A percentile compares a stretch with the other conserved stretches of the same genome.
Evolutionary conservation across 352 stramenopile species (phyloP).

Genomic region (Pythium apleroticum): DNA sequence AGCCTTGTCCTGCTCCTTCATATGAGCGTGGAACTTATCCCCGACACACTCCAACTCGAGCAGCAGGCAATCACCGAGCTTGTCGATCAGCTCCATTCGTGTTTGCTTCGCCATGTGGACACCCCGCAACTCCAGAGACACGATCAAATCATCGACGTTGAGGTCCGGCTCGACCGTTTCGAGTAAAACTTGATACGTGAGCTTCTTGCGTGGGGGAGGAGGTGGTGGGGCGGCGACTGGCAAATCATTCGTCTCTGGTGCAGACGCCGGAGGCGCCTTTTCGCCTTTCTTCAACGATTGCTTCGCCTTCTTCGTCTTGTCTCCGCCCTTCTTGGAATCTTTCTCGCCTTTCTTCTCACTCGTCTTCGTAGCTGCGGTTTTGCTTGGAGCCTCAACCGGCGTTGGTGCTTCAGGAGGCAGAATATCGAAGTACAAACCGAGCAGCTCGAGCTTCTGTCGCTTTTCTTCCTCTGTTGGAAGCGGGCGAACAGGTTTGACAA

Average conservation of each 20-base stretch:
- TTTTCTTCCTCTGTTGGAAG: constrained; percentile 49
- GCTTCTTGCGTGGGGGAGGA: not conserved
- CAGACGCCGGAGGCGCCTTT: not conserved
- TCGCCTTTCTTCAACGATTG: not conserved
- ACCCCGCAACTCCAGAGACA: constrained; percentile 61
- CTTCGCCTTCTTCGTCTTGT: not conserved
- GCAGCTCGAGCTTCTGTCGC: constrained; percentile 35
- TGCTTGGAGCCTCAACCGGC: not conserved
- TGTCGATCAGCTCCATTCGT: constrained; percentile 53
- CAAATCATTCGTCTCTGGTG: not conserved
- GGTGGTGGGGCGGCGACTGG: not conserved
- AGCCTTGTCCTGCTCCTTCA: constrained; percentile 70
- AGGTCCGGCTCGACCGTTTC: constrained; percentile 68
- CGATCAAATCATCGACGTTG: constrained; percentile 58
- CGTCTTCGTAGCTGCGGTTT: not conserved
- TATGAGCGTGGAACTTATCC: constrained; percentile 53
- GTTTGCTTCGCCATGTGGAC: constrained; percentile 63
- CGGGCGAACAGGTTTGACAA: constrained; percentile 41
- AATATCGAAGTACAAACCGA: constrained; percentile 63
- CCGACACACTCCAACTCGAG: constrained; percentile 75
- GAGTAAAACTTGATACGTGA: constrained; percentile 39
- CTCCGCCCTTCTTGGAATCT: not conserved
- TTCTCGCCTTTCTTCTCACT: not conserved
- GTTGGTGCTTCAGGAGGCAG: constrained; percentile 23
- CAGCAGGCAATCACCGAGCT: constrained; percentile 51